Conservation (phyloP, 768 basidiomycete species). For the Podaxis pistillaris region DNA sequence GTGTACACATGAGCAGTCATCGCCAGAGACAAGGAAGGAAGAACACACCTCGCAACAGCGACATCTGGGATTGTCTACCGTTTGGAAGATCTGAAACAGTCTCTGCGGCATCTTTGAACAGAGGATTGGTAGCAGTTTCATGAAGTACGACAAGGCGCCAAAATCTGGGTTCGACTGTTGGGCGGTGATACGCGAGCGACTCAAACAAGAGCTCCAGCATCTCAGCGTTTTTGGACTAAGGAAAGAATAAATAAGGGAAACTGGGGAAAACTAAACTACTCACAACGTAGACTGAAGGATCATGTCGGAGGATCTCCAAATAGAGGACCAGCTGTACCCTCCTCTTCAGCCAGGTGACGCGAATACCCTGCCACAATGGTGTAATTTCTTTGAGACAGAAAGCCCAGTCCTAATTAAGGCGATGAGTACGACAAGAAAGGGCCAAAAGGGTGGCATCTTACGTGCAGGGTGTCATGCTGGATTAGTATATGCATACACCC, state of each 20-base stretch:
- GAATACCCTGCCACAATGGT: conserved; percentile 6
- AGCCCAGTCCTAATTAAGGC: conserved; percentile 1
- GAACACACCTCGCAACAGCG: conserved; percentile 1
- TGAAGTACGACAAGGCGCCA: conserved; percentile 2
- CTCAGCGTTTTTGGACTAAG: not conserved
- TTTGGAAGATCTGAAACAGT: not conserved
- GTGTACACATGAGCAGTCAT: not conserved
- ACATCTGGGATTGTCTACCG: not conserved
- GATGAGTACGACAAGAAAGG: not conserved
- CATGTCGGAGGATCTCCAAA: conserved; percentile 9
- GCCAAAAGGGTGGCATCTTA: not conserved
- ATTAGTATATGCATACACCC: conserved; percentile 13
- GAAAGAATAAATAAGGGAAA: not conserved
- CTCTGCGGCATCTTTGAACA: conserved; percentile 7
- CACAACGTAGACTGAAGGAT: conserved; percentile 7
- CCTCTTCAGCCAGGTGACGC: not conserved
- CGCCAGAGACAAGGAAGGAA: not conserved
- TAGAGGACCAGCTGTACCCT: conserved; percentile 4
- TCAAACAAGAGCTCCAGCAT: conserved; percentile 1
- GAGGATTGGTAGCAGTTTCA: not conserved
- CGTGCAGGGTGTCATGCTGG: conserved; percentile 1
- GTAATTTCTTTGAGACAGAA: conserved; percentile 7
- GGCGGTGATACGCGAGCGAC: not conserved
- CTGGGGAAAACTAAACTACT: not conserved
- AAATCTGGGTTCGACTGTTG: conserved; percentile 6